Evolutionary conservation across 257 asterid species (phyloP).

Genomic region (Catharanthus roseus): DNA sequence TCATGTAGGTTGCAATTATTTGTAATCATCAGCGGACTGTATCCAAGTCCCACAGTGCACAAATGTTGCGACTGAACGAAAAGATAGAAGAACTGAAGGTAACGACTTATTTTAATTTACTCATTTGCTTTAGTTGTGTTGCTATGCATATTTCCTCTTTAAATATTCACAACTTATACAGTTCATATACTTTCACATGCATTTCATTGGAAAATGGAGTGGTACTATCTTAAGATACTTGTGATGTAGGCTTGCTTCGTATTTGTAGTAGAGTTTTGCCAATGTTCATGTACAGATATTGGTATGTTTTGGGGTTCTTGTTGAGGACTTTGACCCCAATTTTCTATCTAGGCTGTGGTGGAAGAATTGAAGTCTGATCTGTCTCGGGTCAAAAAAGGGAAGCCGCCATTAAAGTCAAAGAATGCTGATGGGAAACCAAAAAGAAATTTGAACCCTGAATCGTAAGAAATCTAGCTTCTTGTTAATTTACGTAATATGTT

Average conservation of each 20-base stretch:
- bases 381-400: constrained; percentile 81
- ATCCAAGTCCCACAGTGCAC: constrained; percentile 81
- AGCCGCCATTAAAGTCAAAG: constrained; percentile 52
- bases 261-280: neutral
- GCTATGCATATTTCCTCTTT: neutral
- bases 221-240: neutral
- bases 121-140: neutral
- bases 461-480: constrained; percentile 40
- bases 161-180: neutral
- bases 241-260: neutral
- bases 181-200: neutral
- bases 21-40: constrained; percentile 96
- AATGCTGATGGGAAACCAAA: constrained; percentile 76
- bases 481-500: neutral
- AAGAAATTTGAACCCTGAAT: constrained; percentile 79
- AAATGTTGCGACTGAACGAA: constrained; percentile 68
- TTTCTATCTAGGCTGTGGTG: constrained; percentile 41
- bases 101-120: constrained; percentile 12
- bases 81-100: constrained; percentile 91
- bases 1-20: constrained; percentile 86
- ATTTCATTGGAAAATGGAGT: neutral
- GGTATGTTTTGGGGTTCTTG: constrained; percentile 4
- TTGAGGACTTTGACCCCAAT: neutral
- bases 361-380: constrained; percentile 65
- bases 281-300: neutral